phyloP scores from a whole-genome alignment of 2,329 filamentous ascomycete species.

The Phialemoniopsis sp. region DNA sequence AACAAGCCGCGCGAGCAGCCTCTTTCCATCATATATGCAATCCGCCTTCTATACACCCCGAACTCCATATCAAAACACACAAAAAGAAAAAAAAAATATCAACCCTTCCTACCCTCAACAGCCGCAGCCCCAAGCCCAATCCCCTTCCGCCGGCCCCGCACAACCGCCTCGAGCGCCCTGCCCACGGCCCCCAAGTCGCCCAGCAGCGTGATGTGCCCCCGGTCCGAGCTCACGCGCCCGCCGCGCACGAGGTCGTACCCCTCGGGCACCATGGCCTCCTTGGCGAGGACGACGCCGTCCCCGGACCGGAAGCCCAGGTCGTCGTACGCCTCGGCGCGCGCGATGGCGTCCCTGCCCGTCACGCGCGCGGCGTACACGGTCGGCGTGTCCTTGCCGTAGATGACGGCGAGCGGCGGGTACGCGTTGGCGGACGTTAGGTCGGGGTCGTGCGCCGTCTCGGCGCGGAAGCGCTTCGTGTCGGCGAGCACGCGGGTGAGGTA shows the following conservation, averaged over 20 bases:
- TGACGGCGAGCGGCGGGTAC: constrained; percentile 77
- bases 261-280: constrained; percentile 77
- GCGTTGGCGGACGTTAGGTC: constrained; percentile 58
- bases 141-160: constrained; percentile 63
- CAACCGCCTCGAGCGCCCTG: constrained; percentile 64
- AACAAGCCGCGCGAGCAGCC: too few species aligned
- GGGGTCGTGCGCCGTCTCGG: constrained; percentile 62
- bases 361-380: constrained; percentile 83
- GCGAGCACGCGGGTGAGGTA: constrained; percentile 76
- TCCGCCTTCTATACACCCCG: too few species aligned
- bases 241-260: constrained; percentile 73
- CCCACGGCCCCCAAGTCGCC: constrained; percentile 83
- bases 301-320: constrained; percentile 82
- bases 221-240: constrained; percentile 73
- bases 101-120: background rate
- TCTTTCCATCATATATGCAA: too few species aligned
- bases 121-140: constrained; percentile 57
- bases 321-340: constrained; percentile 74
- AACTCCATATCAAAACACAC: too few species aligned
- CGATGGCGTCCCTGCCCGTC: constrained; percentile 66
- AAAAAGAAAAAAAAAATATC: too few species aligned
- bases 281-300: constrained; percentile 84
- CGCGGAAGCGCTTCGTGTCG: constrained; percentile 70
- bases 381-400: constrained; percentile 84
- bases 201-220: constrained; percentile 82